phyloP scores from a whole-genome alignment of 305 asterid genomes.

The Ajuga reptans region DNA sequence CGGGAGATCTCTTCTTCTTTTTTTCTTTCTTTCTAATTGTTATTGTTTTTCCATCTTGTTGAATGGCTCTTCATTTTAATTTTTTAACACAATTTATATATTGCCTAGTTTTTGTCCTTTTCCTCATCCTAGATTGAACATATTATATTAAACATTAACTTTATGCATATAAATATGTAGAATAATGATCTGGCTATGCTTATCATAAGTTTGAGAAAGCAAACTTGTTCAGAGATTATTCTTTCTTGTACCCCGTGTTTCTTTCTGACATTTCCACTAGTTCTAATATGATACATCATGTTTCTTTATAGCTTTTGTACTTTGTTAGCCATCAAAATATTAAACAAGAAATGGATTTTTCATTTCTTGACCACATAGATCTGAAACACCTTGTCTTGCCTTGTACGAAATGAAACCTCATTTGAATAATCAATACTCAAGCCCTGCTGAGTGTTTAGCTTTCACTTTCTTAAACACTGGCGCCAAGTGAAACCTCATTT shows the following conservation, averaged over 20 bases:
- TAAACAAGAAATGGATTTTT: not conserved
- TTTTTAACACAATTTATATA: not conserved
- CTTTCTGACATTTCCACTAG: not conserved
- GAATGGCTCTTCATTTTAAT: not conserved
- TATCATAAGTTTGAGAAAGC: not conserved
- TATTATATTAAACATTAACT: not conserved
- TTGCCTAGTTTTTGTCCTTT: slow-evolving; percentile 3
- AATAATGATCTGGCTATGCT: not conserved
- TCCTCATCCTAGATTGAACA: not conserved
- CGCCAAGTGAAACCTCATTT: no score
- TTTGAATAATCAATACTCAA: not conserved
- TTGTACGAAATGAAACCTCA: not conserved
- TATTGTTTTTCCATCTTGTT: not conserved
- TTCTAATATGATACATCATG: not conserved
- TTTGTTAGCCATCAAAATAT: not conserved
- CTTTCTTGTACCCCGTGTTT: not conserved
- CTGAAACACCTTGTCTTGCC: not conserved
- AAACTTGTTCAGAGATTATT: not conserved
- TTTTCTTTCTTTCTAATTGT: not conserved
- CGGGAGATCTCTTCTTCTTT: not conserved
- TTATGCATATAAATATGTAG: not conserved
- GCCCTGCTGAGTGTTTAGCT: no score
- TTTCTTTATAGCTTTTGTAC: not conserved
- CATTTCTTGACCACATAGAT: not conserved
- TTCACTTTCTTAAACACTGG: no score